phyloP scores from a whole-genome alignment of 2,329 filamentous ascomycete species.

The Fusarium anguioides region DNA sequence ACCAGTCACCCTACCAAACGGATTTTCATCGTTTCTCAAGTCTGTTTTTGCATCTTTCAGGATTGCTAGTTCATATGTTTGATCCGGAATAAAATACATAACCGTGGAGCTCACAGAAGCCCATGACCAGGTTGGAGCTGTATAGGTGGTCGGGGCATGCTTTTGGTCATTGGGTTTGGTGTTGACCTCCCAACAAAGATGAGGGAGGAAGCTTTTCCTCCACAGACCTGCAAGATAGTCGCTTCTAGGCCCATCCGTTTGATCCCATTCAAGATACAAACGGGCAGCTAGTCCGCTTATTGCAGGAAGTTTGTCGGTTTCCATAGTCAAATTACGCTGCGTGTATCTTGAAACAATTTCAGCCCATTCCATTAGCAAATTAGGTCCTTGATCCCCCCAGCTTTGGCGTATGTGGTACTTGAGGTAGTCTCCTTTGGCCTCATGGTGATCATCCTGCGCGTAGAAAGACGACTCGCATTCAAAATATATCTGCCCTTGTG shows the following conservation, averaged over 20 bases:
- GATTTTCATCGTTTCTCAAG: rapidly evolving
- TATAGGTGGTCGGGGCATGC: background rate
- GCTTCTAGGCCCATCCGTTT: rapidly evolving
- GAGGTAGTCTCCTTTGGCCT: too few relatives aligned
- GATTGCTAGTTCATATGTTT: too few relatives aligned
- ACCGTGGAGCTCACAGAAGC: background rate
- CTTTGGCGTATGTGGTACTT: background rate
- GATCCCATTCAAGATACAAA: rapidly evolving
- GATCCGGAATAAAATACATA: too few relatives aligned
- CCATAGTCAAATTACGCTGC: background rate
- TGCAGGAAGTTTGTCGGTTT: background rate
- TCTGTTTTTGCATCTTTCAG: background rate
- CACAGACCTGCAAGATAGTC: background rate
- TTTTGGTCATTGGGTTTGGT: background rate
- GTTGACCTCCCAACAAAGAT: background rate
- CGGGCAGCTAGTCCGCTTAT: background rate
- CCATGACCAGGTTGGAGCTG: background rate
- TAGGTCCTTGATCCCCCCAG: too few relatives aligned
- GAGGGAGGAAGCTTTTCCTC: background rate
- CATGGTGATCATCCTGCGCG: rapidly evolving
- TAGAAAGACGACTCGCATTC: background rate
- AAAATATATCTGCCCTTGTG: background rate
- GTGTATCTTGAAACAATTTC: background rate
- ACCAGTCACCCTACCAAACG: background rate
- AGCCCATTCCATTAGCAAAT: rapidly evolving